A percentile compares a stretch with the other conserved stretches of the same genome.
phyloP scores from a whole-genome alignment of 1,284 basidiomycete species.

The Malassezia psittaci region DNA sequence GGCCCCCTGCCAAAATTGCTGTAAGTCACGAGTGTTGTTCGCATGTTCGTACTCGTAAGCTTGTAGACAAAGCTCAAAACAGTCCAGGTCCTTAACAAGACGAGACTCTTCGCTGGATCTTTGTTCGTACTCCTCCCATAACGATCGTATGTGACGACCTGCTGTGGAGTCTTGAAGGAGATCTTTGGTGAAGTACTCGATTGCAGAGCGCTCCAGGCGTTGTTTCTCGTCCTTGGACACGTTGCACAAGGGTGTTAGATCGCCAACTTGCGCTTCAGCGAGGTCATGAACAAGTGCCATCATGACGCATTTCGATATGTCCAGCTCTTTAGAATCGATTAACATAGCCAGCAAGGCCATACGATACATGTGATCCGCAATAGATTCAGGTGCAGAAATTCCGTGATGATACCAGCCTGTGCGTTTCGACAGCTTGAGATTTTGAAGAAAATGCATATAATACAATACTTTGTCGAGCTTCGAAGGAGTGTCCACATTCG shows the following conservation, averaged over 20 bases:
- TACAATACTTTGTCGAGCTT: conserved; percentile 28
- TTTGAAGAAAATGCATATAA: conserved; percentile 41
- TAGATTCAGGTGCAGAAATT: conserved; percentile 54
- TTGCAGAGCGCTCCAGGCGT: conserved; percentile 73
- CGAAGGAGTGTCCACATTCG: conserved; percentile 22
- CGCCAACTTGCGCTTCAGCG: conserved; percentile 91
- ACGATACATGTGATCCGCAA: conserved; percentile 94
- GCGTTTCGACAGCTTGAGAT: conserved; percentile 41
- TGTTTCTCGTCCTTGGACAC: conserved; percentile 72
- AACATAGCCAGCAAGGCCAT: conserved; percentile 89
- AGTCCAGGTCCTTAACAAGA: conserved; percentile 91
- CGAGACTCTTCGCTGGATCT: conserved; percentile 68
- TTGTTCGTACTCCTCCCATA: conserved; percentile 92
- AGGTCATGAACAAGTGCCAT: conserved; percentile 87
- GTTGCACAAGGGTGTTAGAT: conserved; percentile 81
- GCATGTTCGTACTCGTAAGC: conserved; percentile 51
- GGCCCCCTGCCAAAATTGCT: conserved; percentile 36
- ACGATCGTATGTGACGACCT: conserved; percentile 62
- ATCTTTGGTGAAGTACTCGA: conserved; percentile 62
- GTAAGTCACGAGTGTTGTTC: conserved; percentile 34
- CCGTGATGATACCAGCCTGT: conserved; percentile 46
- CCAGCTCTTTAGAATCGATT: conserved; percentile 55
- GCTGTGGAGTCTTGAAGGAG: conserved; percentile 76
- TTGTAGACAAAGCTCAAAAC: conserved; percentile 77
- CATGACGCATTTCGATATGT: conserved; percentile 65